phyloP scores from a whole-genome alignment of 306 rosid genomes.

The Cyamopsis tetragonoloba region DNA sequence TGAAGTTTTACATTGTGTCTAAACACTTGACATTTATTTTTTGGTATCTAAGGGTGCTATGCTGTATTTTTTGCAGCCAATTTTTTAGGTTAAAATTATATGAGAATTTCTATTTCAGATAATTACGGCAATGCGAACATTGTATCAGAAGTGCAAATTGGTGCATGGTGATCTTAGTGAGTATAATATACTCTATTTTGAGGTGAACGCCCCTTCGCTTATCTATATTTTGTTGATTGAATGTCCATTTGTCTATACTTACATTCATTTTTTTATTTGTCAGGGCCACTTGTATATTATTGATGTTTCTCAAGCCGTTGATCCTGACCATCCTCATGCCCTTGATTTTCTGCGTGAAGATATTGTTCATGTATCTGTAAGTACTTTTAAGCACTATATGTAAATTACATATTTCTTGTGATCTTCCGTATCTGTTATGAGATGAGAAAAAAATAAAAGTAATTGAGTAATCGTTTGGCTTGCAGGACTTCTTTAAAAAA shows the following conservation, averaged over 20 bases:
- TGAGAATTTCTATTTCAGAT: constrained; percentile 42
- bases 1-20: background rate
- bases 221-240: constrained; percentile 8
- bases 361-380: constrained; percentile 72
- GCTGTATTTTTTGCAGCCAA: background rate
- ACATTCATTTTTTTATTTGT: constrained; percentile 14
- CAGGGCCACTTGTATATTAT: constrained; percentile 88
- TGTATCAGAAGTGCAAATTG: constrained; percentile 87
- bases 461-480: constrained; percentile 21
- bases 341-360: constrained; percentile 82
- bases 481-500: constrained; percentile 77
- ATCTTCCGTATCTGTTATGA: background rate
- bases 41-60: background rate
- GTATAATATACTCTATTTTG: constrained; percentile 80
- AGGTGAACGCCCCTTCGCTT: constrained; percentile 38
- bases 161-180: constrained; percentile 97
- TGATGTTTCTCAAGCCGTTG: constrained; percentile 95
- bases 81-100: constrained; percentile 3
- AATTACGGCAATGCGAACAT: constrained; percentile 74
- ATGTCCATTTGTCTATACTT: background rate
- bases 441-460: background rate
- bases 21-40: constrained; percentile 13
- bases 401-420: background rate
- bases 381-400: background rate
- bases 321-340: constrained; percentile 86